A percentile compares a stretch with the other conserved stretches of the same genome.
phyloP scores from a whole-genome alignment of 257 asterid species.

The Rhazya stricta region DNA sequence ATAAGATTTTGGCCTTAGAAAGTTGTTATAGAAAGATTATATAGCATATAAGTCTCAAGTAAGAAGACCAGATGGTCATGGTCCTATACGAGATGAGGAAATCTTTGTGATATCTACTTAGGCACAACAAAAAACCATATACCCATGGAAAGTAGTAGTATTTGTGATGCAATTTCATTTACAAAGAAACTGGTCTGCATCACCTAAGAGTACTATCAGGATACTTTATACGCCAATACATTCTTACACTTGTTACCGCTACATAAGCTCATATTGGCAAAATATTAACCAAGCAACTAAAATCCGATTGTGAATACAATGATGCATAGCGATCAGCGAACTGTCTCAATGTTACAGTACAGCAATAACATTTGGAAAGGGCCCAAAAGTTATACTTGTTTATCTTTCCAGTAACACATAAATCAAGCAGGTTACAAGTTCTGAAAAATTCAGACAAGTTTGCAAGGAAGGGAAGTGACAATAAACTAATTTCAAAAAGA shows the following conservation, averaged over 20 bases:
- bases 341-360: background rate
- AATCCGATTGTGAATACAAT: too few species aligned
- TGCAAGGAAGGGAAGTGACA: background rate
- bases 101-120: background rate
- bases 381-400: background rate
- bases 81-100: background rate
- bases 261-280: too few species aligned
- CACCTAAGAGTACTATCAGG: background rate
- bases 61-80: background rate
- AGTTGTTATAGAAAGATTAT: background rate
- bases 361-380: background rate
- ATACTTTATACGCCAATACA: background rate
- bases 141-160: background rate
- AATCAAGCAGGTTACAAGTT: background rate
- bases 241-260: too few species aligned
- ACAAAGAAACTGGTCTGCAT: background rate
- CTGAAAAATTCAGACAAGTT: background rate
- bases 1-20: background rate
- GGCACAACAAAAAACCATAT: background rate
- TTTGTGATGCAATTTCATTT: background rate
- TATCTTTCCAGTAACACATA: background rate
- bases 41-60: background rate
- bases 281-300: too few species aligned
- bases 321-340: too few species aligned
- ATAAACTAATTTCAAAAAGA: background rate